Conservation (phyloP, 2,329 filamentous ascomycete genomes). For the Diaporthe citrichinensis region DNA sequence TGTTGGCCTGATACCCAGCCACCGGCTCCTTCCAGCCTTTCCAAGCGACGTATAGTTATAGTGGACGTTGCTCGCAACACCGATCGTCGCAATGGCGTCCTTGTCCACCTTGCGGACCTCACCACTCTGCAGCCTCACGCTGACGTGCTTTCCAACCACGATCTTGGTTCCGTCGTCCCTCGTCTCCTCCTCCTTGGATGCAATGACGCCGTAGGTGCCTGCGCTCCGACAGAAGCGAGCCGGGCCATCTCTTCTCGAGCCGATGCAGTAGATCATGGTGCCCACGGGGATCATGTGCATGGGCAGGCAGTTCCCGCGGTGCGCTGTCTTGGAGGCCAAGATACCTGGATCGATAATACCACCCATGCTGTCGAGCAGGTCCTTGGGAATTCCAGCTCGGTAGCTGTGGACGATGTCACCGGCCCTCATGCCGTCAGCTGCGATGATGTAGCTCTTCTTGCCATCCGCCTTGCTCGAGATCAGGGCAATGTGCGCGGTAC, state of each 20-base stretch:
- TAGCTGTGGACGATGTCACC: constrained; percentile 96
- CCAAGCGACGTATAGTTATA: constrained; percentile 92
- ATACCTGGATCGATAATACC: constrained; percentile 95
- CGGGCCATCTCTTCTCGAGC: constrained; percentile 78
- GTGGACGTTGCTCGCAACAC: constrained; percentile 92
- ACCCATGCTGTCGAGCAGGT: constrained; percentile 92
- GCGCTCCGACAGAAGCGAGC: constrained; percentile 96
- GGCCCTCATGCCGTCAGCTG: constrained; percentile 92
- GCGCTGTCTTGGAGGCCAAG: constrained; percentile 92
- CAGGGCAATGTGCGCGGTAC: constrained; percentile 93
- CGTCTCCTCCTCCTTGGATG: constrained; percentile 88
- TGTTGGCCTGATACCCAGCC: constrained; percentile 94
- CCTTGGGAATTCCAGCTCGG: constrained; percentile 87
- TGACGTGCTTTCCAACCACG: constrained; percentile 83
- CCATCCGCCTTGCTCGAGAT: constrained; percentile 81
- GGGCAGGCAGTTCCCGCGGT: constrained; percentile 94
- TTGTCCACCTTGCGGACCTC: constrained; percentile 91
- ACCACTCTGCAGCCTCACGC: constrained; percentile 89
- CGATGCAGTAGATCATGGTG: constrained; percentile 93
- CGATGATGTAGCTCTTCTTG: constrained; percentile 90
- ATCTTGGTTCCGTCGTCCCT: constrained; percentile 70
- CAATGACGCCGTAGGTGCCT: constrained; percentile 89
- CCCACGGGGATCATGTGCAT: constrained; percentile 96
- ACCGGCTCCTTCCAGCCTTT: constrained; percentile 93
- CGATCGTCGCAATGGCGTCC: constrained; percentile 94